Evolutionary conservation across 2,329 filamentous ascomycete species (phyloP), one percentile per base, ranked within the genome.

Genomic region (Byssochlamys sp.): DNA sequence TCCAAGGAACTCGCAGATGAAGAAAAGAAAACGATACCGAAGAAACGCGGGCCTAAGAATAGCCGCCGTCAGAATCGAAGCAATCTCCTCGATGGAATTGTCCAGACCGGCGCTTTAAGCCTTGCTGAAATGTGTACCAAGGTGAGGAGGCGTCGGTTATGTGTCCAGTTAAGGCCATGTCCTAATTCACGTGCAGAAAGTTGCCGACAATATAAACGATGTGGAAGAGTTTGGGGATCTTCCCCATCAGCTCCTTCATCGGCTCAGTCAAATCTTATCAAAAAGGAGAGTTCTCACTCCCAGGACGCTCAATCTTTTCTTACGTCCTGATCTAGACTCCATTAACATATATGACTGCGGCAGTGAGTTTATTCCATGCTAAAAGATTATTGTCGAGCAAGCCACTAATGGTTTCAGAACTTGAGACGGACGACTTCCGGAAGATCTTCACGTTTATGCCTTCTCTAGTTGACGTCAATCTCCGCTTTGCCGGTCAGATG

Each of bases 401-500:
- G 33, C 51, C 53, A 55, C 59, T 67, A 28, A 63, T 25, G 35
- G 3, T 62, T 79, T 76, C 48, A 63, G 86, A 85, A 63, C 81
- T 97, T 10, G 81, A 83, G 53, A 81, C 83, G 1, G 83, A 91
- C 62, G 90, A 97, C 66, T 91, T 88, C 62, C 81, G 89, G 53
- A 83, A 86, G 62, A 89, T 96, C 49, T 91, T 96, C 61, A 87
- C 90, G 55, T 80, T 84, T 2, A 85, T 88, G 58, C 84, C 89
- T 0, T 79, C 79, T 4, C 76, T 96, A 56, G 84, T 84, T 65
- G 81, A 81, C 50, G 79, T 96, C 57, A 88, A 90, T 62, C 76
- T 95, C 10, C 85, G 88, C 53, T 92, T 91, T 66, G 90, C 87
- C n/a, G 89, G 94, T 54, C 91, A 96, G 68, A 87, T 96, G 78